phyloP scores from a whole-genome alignment of 2,329 filamentous ascomycete genomes.

The Neoarthrinium moseri region DNA sequence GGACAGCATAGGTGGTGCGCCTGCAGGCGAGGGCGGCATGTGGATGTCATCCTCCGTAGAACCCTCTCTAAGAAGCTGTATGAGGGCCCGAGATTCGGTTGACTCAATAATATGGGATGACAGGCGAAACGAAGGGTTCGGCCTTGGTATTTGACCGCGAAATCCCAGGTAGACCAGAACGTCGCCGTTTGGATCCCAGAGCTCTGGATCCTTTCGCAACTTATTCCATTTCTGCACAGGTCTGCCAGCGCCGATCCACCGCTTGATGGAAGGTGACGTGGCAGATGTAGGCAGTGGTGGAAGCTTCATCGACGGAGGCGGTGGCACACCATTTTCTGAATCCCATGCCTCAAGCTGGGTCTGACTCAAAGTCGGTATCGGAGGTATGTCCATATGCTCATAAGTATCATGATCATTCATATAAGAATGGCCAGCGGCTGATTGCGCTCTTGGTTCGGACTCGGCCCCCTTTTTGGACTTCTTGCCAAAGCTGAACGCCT shows the following conservation, averaged over 20 bases:
- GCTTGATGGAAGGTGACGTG: slow-evolving; percentile 42
- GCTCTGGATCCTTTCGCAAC: slow-evolving; percentile 56
- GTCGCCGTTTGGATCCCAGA: slow-evolving; percentile 62
- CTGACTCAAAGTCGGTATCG: slow-evolving; percentile 18
- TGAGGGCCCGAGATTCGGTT: slow-evolving; percentile 53
- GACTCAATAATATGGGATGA: slow-evolving; percentile 59
- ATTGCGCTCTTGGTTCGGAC: slow-evolving; percentile 31
- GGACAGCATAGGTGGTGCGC: slow-evolving; percentile 38
- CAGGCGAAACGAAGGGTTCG: slow-evolving; percentile 54
- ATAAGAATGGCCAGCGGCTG: slow-evolving; percentile 35
- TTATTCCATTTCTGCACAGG: slow-evolving; percentile 55
- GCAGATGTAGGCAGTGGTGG: slow-evolving; percentile 37
- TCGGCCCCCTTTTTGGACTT: slow-evolving; percentile 38
- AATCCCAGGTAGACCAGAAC: slow-evolving; percentile 56
- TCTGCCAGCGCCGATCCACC: slow-evolving; percentile 51
- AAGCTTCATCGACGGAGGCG: slow-evolving; percentile 42
- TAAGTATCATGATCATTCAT: slow-evolving; percentile 17
- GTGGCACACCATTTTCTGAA: slow-evolving; percentile 25
- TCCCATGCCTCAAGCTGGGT: slow-evolving; percentile 19
- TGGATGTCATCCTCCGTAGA: slow-evolving; percentile 45
- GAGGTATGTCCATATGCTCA: slow-evolving; percentile 20
- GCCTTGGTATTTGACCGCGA: slow-evolving; percentile 40
- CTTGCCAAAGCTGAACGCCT: slow-evolving; percentile 52
- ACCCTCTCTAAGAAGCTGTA: slow-evolving; percentile 53
- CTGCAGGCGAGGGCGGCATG: slow-evolving; percentile 41